Evolutionary conservation across 2,329 filamentous ascomycete species (phyloP), one percentile per base, ranked within the genome.

Genomic region (Monosporascus cannonballus): DNA sequence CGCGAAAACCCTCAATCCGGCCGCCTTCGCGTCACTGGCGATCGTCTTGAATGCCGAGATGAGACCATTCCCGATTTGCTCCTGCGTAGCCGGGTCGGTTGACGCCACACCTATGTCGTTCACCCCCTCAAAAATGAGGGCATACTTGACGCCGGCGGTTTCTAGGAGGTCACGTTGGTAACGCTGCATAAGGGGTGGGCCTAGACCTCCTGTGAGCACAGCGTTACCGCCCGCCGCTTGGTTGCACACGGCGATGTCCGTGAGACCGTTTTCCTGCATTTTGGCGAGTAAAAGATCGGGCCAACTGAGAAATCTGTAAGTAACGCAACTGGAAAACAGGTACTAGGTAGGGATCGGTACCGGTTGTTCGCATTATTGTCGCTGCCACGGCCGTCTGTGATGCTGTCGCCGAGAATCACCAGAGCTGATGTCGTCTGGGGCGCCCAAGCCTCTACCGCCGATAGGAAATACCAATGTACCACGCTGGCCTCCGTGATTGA

Each of bases 151-250:
- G 4, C 79, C 79, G 0, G 78, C 73, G 34, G 82, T 78, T 0
- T 77, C 66, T 2, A 88, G 72, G 2, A 85, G 77, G 62, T 88
- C 85, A n/a, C 84, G 76, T 62, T 85, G 78, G 56, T 87, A 76
- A 4, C 84, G 79, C 41, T 75, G 72, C 34, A 86, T 69, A 1
- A 81, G 76, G 38, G 79, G 81, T 3, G 85, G 85, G 0, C 85
- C 84, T 0, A 86, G 72, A 0, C 84, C 80, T 49, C 85, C 83
- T 9, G 70, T 69, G 1, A 88, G 74, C 2, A 88, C 75, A 0
- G 82, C 71, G 66, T 88, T 88, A n/a, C 85, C 85, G 45, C 85
- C 85, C 1, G 84, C 84, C 1, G 84, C 85, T 67, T 87, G 80
- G 69, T 88, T 87, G 56, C 77, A 72, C 14, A 87, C 68, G 14